Evolutionary conservation across 345 rosid species (phyloP).

Genomic region (Streptanthus diversifolius): DNA sequence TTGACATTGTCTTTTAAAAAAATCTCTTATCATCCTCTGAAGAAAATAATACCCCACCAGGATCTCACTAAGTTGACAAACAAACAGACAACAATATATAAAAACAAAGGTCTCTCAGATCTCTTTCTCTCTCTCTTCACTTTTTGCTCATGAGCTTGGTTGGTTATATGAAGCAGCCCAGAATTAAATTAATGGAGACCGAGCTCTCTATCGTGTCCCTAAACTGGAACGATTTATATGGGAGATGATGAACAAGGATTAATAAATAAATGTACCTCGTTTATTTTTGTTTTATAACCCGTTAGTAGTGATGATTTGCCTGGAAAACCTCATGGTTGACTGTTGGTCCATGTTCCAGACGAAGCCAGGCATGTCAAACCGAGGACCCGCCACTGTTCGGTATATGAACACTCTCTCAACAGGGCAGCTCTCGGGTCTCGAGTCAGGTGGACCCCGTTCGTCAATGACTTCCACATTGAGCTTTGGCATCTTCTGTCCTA

Average conservation of each 20-base stretch:
- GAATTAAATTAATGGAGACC: background rate
- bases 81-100: conserved; percentile 19
- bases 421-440: conserved; percentile 64
- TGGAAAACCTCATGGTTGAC: conserved; percentile 29
- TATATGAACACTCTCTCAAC: conserved; percentile 88
- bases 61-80: conserved; percentile 12
- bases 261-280: conserved; percentile 26
- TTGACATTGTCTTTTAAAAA: conserved; percentile 18
- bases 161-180: conserved; percentile 14
- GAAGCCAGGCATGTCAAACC: conserved; percentile 78
- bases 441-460: conserved; percentile 61
- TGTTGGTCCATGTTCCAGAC: conserved; percentile 67
- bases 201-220: conserved; percentile 27
- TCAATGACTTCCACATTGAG: conserved; percentile 92
- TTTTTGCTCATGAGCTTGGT: conserved; percentile 21
- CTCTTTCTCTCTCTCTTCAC: conserved; percentile 12
- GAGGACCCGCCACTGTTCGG: conserved; percentile 74
- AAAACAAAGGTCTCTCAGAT: conserved; percentile 13
- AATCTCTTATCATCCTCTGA: conserved; percentile 7
- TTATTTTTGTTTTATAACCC: conserved; percentile 22
- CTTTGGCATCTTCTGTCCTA: conserved; percentile 81
- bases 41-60: conserved; percentile 17
- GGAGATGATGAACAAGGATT: conserved; percentile 15
- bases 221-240: background rate
- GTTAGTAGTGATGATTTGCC: conserved; percentile 29